phyloP scores from a whole-genome alignment of 768 basidiomycete species.

The Kwoniella dejecticola region DNA sequence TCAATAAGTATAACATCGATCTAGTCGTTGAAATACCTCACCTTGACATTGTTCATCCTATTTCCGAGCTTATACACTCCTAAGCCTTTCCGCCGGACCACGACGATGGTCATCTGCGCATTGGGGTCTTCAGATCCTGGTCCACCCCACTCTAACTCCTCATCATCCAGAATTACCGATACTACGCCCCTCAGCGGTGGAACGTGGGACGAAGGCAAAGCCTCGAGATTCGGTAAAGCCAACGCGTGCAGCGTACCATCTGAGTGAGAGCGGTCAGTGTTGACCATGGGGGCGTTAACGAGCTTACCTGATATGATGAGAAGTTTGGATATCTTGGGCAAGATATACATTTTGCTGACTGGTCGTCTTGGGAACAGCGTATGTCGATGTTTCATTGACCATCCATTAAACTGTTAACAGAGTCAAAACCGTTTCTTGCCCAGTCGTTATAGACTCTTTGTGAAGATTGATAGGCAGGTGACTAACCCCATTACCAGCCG shows the following conservation, averaged over 20 bases:
- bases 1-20: background rate
- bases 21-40: constrained; percentile 15
- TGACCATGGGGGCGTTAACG: background rate
- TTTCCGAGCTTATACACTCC: constrained; percentile 53
- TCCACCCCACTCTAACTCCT: constrained; percentile 57
- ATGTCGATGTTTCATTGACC: constrained; percentile 70
- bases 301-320: constrained; percentile 73
- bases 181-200: constrained; percentile 80
- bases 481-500: constrained; percentile 29
- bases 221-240: constrained; percentile 75
- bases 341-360: constrained; percentile 75
- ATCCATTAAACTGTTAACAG: constrained; percentile 58
- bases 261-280: constrained; percentile 16
- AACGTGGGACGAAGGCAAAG: constrained; percentile 63
- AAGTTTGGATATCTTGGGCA: constrained; percentile 72
- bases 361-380: constrained; percentile 68
- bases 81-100: constrained; percentile 54
- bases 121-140: constrained; percentile 34
- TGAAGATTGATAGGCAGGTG: background rate
- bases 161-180: constrained; percentile 78
- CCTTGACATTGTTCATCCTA: constrained; percentile 43
- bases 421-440: background rate
- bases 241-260: constrained; percentile 70
- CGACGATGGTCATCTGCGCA: constrained; percentile 51
- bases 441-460: constrained; percentile 28